Percentiles rank a stretch among this genome's conserved stretches.
Conservation (phyloP, 2,329 filamentous ascomycete genomes). For the Cercospora sojina region DNA sequence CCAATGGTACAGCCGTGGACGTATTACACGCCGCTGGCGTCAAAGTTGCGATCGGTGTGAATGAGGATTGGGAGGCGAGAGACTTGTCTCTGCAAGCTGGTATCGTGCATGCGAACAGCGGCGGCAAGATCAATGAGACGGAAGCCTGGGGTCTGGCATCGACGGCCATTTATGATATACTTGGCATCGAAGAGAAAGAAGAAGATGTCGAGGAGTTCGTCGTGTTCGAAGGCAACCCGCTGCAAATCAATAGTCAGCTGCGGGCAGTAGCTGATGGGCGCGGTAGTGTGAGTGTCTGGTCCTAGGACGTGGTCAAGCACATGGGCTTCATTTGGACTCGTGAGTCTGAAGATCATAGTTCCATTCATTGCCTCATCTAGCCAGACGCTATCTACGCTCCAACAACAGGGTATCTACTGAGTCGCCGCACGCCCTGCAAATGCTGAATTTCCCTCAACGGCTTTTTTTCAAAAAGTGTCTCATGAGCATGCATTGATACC, state of each 20-base stretch:
- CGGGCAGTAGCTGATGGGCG: constrained; percentile 53
- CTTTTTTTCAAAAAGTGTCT: background rate
- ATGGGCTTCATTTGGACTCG: background rate
- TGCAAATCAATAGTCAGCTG: constrained; percentile 59
- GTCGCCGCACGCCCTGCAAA: constrained; percentile 7
- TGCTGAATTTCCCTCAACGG: background rate
- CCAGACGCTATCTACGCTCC: constrained; percentile 7
- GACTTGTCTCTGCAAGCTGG: constrained; percentile 62
- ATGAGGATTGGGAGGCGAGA: constrained; percentile 62
- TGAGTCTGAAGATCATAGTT: background rate
- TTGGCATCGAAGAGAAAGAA: constrained; percentile 46
- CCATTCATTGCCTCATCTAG: background rate
- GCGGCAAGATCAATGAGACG: constrained; percentile 54
- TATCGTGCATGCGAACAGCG: constrained; percentile 58
- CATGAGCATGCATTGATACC: background rate
- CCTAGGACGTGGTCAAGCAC: background rate
- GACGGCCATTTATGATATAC: constrained; percentile 57
- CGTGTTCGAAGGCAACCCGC: constrained; percentile 62
- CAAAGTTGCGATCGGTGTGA: constrained; percentile 56
- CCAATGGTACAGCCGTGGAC: constrained; percentile 63
- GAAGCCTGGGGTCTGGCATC: constrained; percentile 59
- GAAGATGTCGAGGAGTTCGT: constrained; percentile 52
- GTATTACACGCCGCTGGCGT: constrained; percentile 60
- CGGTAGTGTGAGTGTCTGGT: constrained; percentile 32
- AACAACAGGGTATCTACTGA: constrained; percentile 14